A percentile compares a stretch with the other conserved stretches of the same genome.
Evolutionary conservation across 805 yeast species (phyloP).

Genomic region (Ogataea nonfermentans): DNA sequence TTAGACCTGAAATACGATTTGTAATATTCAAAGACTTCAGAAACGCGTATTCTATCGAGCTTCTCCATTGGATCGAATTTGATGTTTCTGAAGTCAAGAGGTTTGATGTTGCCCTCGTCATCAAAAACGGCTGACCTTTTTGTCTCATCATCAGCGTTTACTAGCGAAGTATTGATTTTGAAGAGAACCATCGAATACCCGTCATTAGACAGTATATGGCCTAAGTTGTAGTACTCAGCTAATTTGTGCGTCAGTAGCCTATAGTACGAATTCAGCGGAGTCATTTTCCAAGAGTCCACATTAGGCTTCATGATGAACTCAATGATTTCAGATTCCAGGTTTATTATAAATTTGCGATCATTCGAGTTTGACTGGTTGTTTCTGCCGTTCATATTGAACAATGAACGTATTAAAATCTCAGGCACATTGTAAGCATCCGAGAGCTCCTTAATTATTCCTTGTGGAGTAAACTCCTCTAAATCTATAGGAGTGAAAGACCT

Average conservation of each 20-base stretch:
- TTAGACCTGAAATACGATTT: slow-evolving; percentile 11
- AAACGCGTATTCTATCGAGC: slow-evolving; percentile 31
- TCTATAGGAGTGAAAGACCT: slow-evolving; percentile 20
- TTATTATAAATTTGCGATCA: slow-evolving; percentile 49
- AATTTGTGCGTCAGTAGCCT: slow-evolving; percentile 67
- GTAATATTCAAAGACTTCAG: slow-evolving; percentile 27
- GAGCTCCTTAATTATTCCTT: slow-evolving; percentile 22
- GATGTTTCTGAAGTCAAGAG: slow-evolving; percentile 31
- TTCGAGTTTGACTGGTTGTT: slow-evolving; percentile 18
- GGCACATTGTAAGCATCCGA: slow-evolving; percentile 27
- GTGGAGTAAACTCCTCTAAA: slow-evolving; percentile 12
- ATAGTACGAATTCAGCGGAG: slow-evolving; percentile 66
- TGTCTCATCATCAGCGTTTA: slow-evolving; percentile 35
- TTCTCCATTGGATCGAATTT: slow-evolving; percentile 34
- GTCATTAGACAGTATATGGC: slow-evolving; percentile 53
- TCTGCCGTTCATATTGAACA: slow-evolving; percentile 29
- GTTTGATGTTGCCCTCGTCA: slow-evolving; percentile 33
- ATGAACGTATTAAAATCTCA: slow-evolving; percentile 31
- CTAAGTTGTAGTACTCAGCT: slow-evolving; percentile 62
- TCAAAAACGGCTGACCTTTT: slow-evolving; percentile 33
- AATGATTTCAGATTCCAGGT: slow-evolving; percentile 47
- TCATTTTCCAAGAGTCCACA: slow-evolving; percentile 42
- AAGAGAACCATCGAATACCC: slow-evolving; percentile 45
- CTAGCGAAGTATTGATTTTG: slow-evolving; percentile 37
- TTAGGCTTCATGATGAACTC: slow-evolving; percentile 42